These are phyloP conservation scores for Chamaecrista fasciculata DNA, from an alignment of 306 rosid species.

Conservation along the genomic window DNA sequence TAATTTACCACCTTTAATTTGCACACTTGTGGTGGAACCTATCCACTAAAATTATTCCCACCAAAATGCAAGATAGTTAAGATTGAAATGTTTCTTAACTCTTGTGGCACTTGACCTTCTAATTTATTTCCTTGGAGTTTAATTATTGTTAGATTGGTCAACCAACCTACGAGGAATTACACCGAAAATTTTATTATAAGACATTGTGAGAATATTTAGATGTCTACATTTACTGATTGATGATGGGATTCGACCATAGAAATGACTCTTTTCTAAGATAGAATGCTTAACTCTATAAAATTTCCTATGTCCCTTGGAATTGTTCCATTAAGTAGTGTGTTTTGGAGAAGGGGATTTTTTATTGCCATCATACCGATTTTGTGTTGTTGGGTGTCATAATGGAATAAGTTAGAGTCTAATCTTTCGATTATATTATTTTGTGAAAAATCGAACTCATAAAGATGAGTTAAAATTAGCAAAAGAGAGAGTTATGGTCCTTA, in stretches of 20 bases:
- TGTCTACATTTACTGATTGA: constrained; percentile 30
- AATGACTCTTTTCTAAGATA: background rate
- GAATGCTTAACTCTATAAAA: background rate
- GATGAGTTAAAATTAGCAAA: constrained; percentile 38
- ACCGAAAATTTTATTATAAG: background rate
- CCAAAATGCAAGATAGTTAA: too few species aligned
- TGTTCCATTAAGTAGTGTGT: background rate
- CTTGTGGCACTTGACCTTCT: too few species aligned
- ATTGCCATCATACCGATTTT: too few species aligned
- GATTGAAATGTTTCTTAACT: too few species aligned
- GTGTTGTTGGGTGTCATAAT: too few species aligned
- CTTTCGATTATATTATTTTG: constrained; percentile 29
- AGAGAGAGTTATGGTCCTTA: constrained; percentile 35
- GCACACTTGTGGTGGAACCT: too few species aligned
- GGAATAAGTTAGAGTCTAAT: constrained; percentile 33
- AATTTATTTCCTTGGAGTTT: too few species aligned
- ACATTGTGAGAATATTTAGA: background rate
- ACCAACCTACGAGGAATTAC: background rate
- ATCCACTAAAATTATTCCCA: too few species aligned
- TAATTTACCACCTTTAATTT: too few species aligned
- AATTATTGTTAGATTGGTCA: too few species aligned
- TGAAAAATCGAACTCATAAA: constrained; percentile 22
- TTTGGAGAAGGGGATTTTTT: background rate
- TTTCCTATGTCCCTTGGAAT: background rate
- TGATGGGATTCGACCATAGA: background rate